These are phyloP conservation scores for Rhizopogon rudus DNA, from an alignment of 768 basidiomycete species.

Conservation along the genomic window DNA sequence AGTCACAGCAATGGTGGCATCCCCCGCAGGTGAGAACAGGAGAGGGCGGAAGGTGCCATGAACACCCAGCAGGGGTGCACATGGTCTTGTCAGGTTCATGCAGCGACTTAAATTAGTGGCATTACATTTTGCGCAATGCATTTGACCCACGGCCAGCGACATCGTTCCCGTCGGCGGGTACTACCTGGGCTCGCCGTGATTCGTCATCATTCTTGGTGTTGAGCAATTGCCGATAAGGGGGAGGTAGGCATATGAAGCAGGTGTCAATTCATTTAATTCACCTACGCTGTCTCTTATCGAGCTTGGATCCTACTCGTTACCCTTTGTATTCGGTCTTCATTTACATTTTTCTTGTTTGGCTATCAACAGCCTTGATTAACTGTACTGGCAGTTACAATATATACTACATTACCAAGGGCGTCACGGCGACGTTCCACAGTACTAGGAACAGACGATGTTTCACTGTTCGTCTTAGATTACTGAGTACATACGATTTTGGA, in stretches of 20 bases:
- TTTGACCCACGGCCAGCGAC: background rate
- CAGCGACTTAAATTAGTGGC: background rate
- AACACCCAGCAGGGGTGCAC: background rate
- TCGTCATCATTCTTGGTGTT: background rate
- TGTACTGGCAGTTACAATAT: background rate
- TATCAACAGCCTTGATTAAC: background rate
- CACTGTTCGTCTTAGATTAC: background rate
- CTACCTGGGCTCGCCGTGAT: background rate
- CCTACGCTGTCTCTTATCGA: background rate
- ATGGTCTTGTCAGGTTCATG: background rate
- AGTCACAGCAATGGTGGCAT: background rate
- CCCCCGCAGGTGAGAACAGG: background rate
- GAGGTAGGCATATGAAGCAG: background rate
- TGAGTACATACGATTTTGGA: background rate
- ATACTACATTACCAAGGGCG: background rate
- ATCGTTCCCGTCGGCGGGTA: background rate
- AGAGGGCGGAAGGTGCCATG: background rate
- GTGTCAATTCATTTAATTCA: background rate
- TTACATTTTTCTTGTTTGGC: background rate
- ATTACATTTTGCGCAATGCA: background rate
- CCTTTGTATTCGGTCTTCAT: background rate
- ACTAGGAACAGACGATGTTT: background rate
- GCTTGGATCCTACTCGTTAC: background rate
- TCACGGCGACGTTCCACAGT: background rate
- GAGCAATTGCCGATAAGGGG: background rate